phyloP scores from a whole-genome alignment of 2,329 filamentous ascomycete species.

The Fusarium chaquense region DNA sequence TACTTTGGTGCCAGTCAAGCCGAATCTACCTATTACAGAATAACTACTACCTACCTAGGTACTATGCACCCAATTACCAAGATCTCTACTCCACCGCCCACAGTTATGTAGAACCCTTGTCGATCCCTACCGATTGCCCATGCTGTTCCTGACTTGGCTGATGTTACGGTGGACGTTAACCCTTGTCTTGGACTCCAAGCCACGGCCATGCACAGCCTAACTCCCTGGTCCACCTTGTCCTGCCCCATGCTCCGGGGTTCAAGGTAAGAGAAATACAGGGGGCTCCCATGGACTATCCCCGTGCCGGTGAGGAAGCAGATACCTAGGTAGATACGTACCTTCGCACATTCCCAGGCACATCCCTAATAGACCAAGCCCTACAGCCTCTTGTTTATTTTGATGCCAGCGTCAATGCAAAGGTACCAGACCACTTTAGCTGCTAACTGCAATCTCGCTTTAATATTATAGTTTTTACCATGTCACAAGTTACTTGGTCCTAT shows the following conservation, averaged over 20 bases:
- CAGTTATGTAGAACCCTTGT: conserved; percentile 37
- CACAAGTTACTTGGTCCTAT: neutral
- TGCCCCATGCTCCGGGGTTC: conserved; percentile 37
- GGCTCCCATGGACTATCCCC: neutral
- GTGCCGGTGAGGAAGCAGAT: neutral
- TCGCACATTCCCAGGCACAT: conserved; percentile 13
- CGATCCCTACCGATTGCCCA: conserved; percentile 46
- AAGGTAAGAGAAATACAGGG: conserved; percentile 20
- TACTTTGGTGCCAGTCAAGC: neutral
- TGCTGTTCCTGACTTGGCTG: conserved; percentile 47
- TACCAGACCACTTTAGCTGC: conserved; percentile 11
- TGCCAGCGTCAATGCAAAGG: conserved; percentile 11
- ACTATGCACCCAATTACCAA: conserved; percentile 4
- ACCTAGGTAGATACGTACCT: neutral
- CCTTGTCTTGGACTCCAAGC: conserved; percentile 27
- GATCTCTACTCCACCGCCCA: conserved; percentile 40
- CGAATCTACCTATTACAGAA: neutral
- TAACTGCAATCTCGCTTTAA: conserved; percentile 4
- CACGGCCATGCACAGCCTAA: neutral
- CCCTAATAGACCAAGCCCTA: conserved; percentile 19
- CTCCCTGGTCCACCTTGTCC: conserved; percentile 7
- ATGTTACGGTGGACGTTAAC: conserved; percentile 27
- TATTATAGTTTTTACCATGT: neutral
- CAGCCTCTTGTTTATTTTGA: conserved; percentile 25
- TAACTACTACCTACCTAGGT: neutral